These are phyloP conservation scores for Sporothrix pallida DNA, from an alignment of 2,329 filamentous ascomycete species.

Conservation along the genomic window DNA sequence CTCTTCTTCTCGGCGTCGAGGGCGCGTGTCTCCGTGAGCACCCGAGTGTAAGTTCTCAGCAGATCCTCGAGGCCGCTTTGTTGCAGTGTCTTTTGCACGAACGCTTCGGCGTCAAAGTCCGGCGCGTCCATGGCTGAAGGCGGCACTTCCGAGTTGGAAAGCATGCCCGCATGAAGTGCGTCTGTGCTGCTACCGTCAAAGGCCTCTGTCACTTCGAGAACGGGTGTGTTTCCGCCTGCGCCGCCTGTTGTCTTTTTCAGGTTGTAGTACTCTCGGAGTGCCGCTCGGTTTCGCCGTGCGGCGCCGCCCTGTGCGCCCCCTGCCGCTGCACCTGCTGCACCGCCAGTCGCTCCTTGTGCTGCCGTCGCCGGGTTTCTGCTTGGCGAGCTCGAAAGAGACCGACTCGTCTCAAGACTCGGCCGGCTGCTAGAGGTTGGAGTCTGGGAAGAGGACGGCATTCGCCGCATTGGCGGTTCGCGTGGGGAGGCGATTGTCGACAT, in stretches of 20 bases:
- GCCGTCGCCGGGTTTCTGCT: conserved; percentile 47
- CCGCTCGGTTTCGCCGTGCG: conserved; percentile 73
- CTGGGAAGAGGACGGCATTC: conserved; percentile 54
- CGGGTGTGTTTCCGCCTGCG: conserved; percentile 48
- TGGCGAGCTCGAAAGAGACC: conserved; percentile 65
- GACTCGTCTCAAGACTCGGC: conserved; percentile 70
- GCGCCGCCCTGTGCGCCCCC: conserved; percentile 42
- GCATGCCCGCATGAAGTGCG: not conserved
- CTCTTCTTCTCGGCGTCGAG: conserved; percentile 97
- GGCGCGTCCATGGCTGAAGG: conserved; percentile 74
- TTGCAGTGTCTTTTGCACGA: conserved; percentile 66
- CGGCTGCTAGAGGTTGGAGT: conserved; percentile 78
- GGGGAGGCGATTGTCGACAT: conserved; percentile 72
- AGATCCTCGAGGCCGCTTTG: conserved; percentile 70
- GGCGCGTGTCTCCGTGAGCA: conserved; percentile 81
- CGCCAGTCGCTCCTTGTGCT: conserved; percentile 35
- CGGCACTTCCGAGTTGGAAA: conserved; percentile 60
- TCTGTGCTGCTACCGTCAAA: conserved; percentile 41
- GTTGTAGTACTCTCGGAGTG: conserved; percentile 94
- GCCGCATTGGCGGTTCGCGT: conserved; percentile 64
- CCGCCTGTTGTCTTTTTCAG: conserved; percentile 58
- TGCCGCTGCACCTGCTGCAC: conserved; percentile 38
- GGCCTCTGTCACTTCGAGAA: conserved; percentile 51
- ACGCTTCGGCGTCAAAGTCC: conserved; percentile 74
- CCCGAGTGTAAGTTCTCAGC: conserved; percentile 70